Percentiles rank a stretch among this genome's conserved stretches.
Evolutionary conservation across 305 asterid genomes (phyloP).

Genomic region (Fraxinus xanthoxyloides): DNA sequence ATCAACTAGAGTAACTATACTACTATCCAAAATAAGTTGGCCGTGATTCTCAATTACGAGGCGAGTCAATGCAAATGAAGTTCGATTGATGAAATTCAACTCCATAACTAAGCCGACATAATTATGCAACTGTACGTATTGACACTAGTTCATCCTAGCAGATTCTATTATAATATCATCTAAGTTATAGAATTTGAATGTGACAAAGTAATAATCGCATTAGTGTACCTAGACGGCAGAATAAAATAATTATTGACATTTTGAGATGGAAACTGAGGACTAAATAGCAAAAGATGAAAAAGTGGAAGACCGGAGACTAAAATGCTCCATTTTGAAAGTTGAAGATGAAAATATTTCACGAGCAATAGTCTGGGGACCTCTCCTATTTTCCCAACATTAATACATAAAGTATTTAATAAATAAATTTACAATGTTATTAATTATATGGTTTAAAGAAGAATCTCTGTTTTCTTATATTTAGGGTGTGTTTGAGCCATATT

Average conservation of each 20-base stretch:
- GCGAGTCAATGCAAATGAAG: neutral
- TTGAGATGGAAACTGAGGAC: neutral
- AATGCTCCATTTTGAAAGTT: neutral
- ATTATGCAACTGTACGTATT: no score
- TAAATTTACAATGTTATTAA: no score
- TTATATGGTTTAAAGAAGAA: neutral
- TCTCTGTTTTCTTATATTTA: neutral
- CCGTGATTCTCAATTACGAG: no score
- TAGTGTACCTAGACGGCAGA: neutral
- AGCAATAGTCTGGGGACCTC: neutral
- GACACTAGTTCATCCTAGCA: no score
- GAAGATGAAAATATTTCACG: neutral
- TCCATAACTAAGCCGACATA: neutral
- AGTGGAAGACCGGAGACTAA: neutral
- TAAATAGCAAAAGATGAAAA: neutral
- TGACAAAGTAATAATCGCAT: neutral
- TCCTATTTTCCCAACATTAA: neutral
- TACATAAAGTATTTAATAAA: neutral
- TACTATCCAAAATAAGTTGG: no score
- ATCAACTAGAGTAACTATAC: neutral
- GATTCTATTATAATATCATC: neutral
- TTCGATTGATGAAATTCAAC: neutral
- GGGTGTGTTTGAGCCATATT: no score
- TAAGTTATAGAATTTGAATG: neutral
- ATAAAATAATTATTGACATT: neutral